phyloP scores from a whole-genome alignment of 2,329 filamentous ascomycete species.

The Fusarium luffae region DNA sequence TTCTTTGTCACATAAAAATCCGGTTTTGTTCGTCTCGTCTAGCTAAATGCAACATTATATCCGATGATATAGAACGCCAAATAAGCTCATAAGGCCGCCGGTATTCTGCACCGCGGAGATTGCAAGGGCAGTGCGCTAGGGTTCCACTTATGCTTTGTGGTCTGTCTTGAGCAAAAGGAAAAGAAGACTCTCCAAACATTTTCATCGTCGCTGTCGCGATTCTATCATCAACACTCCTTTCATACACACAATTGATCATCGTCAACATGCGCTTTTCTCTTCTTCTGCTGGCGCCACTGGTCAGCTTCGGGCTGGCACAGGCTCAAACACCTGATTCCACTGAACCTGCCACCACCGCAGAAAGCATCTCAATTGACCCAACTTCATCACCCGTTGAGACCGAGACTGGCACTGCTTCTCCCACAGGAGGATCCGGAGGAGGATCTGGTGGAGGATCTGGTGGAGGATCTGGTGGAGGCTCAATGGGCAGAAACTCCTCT shows the following conservation, averaged over 20 bases:
- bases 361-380: slow-evolving; percentile 19
- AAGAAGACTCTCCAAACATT: not conserved
- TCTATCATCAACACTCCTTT: not conserved
- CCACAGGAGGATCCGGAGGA: not conserved
- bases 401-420: not conserved
- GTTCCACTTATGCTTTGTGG: slow-evolving; percentile 17
- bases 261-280: slow-evolving; percentile 18
- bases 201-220: not conserved
- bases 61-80: slow-evolving; percentile 1
- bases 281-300: slow-evolving; percentile 13
- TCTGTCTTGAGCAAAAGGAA: not conserved
- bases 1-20: slow-evolving; percentile 7
- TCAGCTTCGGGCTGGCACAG: slow-evolving; percentile 8
- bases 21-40: slow-evolving; percentile 1
- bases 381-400: slow-evolving; percentile 3
- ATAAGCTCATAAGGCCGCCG: slow-evolving; percentile 8
- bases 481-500: slow-evolving; percentile 6
- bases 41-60: slow-evolving; percentile 2
- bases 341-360: slow-evolving; percentile 18
- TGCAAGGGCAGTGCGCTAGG: slow-evolving; percentile 4
- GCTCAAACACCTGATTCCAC: slow-evolving; percentile 27
- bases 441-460: not conserved
- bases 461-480: not conserved
- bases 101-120: slow-evolving; percentile 1
- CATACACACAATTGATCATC: not conserved